Percentiles rank a stretch among this genome's conserved stretches.
These are phyloP conservation scores for Podospora pseudopauciseta DNA, from an alignment of 495 filamentous ascomycete species.

Conservation along the genomic window DNA sequence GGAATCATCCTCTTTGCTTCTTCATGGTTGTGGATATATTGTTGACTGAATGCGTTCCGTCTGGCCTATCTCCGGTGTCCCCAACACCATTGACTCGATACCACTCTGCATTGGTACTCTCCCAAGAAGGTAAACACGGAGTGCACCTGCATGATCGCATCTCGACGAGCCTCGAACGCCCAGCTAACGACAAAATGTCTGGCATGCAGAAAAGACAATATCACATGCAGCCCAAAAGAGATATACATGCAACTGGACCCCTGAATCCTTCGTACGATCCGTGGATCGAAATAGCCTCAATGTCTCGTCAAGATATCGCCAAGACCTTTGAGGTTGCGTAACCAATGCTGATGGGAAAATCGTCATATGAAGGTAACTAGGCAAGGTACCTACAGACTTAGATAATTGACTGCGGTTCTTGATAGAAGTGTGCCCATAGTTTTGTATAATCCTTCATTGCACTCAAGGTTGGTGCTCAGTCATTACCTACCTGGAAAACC, in stretches of 20 bases:
- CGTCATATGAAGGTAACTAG: neutral
- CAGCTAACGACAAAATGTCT: neutral
- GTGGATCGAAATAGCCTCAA: neutral
- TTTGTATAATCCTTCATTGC: neutral
- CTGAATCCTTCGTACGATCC: neutral
- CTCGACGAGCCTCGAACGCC: neutral
- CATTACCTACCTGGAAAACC: neutral
- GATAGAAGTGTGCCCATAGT: neutral
- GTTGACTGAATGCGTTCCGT: neutral
- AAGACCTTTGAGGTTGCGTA: neutral
- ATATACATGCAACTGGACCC: neutral
- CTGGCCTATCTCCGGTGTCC: constrained; percentile 3
- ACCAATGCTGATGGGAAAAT: neutral
- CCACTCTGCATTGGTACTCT: constrained; percentile 14
- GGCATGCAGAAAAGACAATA: neutral
- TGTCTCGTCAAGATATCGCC: neutral
- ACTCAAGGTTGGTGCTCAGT: no score
- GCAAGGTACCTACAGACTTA: neutral
- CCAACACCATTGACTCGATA: neutral
- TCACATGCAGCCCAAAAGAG: neutral
- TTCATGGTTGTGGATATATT: neutral
- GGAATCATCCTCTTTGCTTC: neutral
- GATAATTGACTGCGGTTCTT: neutral
- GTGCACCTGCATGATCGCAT: neutral
- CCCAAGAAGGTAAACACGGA: neutral